A percentile compares a stretch with the other conserved stretches of the same genome.
These are phyloP conservation scores for Pseudozyma pruni DNA, from an alignment of 1,284 basidiomycete species.

Conservation along the genomic window DNA sequence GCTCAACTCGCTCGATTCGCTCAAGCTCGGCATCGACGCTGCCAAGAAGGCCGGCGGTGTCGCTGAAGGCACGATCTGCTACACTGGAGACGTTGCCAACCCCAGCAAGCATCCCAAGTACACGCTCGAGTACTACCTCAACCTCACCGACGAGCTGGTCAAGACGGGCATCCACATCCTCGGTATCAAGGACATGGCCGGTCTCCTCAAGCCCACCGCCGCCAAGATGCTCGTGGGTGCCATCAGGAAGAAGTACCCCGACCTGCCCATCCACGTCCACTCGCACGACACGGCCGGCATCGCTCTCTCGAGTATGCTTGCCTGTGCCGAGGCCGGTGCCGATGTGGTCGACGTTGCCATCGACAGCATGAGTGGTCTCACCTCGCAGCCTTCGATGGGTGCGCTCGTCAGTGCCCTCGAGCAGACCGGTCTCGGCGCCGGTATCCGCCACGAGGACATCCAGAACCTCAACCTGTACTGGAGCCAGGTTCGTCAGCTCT, in stretches of 20 bases:
- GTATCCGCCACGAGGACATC: slow-evolving; percentile 96
- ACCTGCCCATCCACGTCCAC: slow-evolving; percentile 98
- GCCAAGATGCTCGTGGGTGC: slow-evolving; percentile 92
- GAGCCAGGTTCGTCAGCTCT: slow-evolving; percentile 95
- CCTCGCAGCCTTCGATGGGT: slow-evolving; percentile 99
- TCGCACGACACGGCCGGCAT: slow-evolving; percentile 99
- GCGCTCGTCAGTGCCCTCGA: slow-evolving; percentile 93
- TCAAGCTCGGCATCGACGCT: slow-evolving; percentile 80
- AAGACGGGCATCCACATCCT: slow-evolving; percentile 96
- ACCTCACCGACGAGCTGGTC: slow-evolving; percentile 93
- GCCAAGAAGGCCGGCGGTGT: slow-evolving; percentile 99
- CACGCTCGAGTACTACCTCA: slow-evolving; percentile 96
- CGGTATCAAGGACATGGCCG: slow-evolving; percentile 99
- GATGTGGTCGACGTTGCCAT: slow-evolving; percentile 99
- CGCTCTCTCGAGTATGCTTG: slow-evolving; percentile 94
- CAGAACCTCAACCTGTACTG: slow-evolving; percentile 98
- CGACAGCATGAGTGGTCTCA: slow-evolving; percentile 94
- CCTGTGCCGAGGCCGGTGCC: slow-evolving; percentile 92
- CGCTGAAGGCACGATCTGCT: slow-evolving; percentile 87
- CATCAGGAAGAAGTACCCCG: slow-evolving; percentile 94
- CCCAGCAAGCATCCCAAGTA: slow-evolving; percentile 93
- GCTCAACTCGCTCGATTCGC: slow-evolving; percentile 71
- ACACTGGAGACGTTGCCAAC: slow-evolving; percentile 96
- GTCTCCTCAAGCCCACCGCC: slow-evolving; percentile 92
- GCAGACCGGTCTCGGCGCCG: slow-evolving; percentile 92